Evolutionary conservation across 2,329 filamentous ascomycete genomes (phyloP), one percentile per base, ranked within the genome.

Genomic region (Cladosporium sp.): DNA sequence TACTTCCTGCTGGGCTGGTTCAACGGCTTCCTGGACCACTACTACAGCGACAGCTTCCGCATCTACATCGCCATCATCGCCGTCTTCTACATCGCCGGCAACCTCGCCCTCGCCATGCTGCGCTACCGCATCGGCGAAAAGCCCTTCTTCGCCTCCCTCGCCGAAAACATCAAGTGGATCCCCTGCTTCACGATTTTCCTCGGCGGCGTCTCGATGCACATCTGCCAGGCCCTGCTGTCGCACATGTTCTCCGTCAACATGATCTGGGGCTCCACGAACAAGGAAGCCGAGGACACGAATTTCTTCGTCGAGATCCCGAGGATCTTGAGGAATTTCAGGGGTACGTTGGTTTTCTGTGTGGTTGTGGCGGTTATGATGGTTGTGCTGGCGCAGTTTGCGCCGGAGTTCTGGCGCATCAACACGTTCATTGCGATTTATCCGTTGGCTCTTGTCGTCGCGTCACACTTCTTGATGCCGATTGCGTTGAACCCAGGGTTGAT

Each of bases 51-150:
- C 78, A 90, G 87, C 23, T 92, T 90, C 88, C 84, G 90, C 78
- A 87, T 92, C 54, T 92, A 89, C 88, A 90, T 93, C 79, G 89
- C 89, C 70, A 91, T 92, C 76, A 87, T 92, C 76, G 85, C 92
- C 70, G 88, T 92, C 68, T 92, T 93, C 80, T 90, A 90, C 70
- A 89, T 87, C 34, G 85, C 91, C 49, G 90, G 90, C 56, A 92
- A 92, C 76, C 70, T 92, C 51, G 84, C 89, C 0, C 83, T 92
- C 16, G 90, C 90, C 14, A 77, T 90, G 56, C 89, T 92, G 84
- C 85, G 90, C 39, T 92, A 92, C 78, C 86, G 90, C 63, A 82
- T 87, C 62, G 89, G 87, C 58, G 88, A 92, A 75, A 82, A 85
- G 65, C 81, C 78, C 65, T 80, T 93, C 63, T 71, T 89, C 18